Evolutionary conservation across 75 land plant species (phyloP).

Genomic region (Pinus tabuliformis): DNA sequence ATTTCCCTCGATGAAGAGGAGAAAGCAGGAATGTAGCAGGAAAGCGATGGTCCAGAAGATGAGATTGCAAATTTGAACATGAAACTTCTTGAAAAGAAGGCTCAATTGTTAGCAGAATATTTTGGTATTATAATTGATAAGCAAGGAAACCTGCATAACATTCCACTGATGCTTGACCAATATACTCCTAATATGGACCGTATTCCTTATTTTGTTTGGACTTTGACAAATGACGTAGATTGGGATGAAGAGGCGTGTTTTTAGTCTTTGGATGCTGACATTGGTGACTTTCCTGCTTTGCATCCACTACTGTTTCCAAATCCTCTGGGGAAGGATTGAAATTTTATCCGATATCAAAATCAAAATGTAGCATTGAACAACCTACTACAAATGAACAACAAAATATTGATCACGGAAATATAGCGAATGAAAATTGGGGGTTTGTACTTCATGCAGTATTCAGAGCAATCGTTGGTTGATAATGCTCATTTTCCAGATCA

Average conservation of each 20-base stretch:
- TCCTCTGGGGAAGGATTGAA: slow-evolving; percentile 73
- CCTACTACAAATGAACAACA: no score
- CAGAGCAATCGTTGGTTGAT: no score
- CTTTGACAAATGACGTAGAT: slow-evolving; percentile 83
- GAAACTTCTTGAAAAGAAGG: slow-evolving; percentile 58
- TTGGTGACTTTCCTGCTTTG: slow-evolving; percentile 90
- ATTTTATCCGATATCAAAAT: slow-evolving; percentile 44
- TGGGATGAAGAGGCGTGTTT: slow-evolving; percentile 91
- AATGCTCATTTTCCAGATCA: no score
- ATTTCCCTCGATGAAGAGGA: no score
- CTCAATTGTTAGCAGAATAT: slow-evolving; percentile 75
- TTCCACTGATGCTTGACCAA: slow-evolving; percentile 90
- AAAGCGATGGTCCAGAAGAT: slow-evolving; percentile 74
- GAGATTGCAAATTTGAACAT: slow-evolving; percentile 86
- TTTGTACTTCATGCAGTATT: no score
- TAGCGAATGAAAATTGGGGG: no score
- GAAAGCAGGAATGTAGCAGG: no score
- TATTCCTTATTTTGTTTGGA: slow-evolving; percentile 75
- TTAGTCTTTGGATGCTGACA: slow-evolving; percentile 72
- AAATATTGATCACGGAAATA: no score
- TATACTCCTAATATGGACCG: slow-evolving; percentile 98
- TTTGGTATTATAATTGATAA: slow-evolving; percentile 72
- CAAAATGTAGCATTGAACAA: not conserved
- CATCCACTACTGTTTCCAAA: slow-evolving; percentile 89
- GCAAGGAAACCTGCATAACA: slow-evolving; percentile 63